Conservation (phyloP, 495 filamentous ascomycete genomes). For the Thermothielavioides terrestris region DNA sequence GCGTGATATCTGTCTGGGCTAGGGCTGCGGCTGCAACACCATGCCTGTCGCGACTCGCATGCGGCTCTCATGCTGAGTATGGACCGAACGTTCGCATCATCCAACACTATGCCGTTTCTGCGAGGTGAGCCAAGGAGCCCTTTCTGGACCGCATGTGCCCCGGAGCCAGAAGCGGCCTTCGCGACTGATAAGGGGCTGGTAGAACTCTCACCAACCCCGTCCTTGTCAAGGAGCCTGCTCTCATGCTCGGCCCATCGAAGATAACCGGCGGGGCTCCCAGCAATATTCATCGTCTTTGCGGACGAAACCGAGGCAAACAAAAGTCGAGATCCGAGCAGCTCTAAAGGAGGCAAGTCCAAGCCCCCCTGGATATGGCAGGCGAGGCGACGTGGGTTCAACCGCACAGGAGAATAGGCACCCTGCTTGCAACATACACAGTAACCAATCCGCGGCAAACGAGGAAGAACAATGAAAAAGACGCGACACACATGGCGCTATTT, state of each 20-base stretch:
- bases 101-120: slow-evolving; percentile 2
- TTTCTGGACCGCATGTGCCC: background rate
- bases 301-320: background rate
- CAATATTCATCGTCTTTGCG: background rate
- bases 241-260: background rate
- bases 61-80: background rate
- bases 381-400: background rate
- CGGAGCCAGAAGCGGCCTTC: no score
- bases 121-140: background rate
- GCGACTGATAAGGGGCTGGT: background rate
- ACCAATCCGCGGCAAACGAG: background rate
- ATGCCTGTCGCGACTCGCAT: background rate
- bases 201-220: background rate
- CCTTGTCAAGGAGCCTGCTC: background rate
- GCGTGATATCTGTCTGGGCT: background rate
- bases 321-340: background rate
- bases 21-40: background rate
- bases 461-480: background rate
- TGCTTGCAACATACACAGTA: no score
- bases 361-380: background rate
- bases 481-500: no score
- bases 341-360: background rate
- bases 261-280: background rate
- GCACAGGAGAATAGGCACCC: background rate
- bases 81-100: background rate